phyloP scores from a whole-genome alignment of 208 protist species.

The Angomonas ambiguus region DNA sequence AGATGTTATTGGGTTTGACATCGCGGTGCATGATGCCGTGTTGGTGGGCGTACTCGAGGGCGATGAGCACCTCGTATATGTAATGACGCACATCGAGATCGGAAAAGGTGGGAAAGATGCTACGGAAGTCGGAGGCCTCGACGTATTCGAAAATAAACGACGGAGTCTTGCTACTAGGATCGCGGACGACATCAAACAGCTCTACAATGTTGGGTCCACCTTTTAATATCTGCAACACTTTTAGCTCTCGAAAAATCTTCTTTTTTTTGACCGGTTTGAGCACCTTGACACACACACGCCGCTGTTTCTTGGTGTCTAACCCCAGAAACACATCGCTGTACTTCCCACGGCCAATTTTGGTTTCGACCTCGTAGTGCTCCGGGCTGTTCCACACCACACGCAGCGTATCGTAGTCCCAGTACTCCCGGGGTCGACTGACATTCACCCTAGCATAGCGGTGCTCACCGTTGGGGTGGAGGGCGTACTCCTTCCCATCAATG shows the following conservation, averaged over 20 bases:
- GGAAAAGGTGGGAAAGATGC: constrained; percentile 96
- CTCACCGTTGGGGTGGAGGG: constrained; percentile 24
- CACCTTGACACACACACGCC: constrained; percentile 98
- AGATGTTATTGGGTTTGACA: constrained; percentile 99
- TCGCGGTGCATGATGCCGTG: constrained; percentile 99
- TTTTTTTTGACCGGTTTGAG: constrained; percentile 99
- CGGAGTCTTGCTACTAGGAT: constrained; percentile 97
- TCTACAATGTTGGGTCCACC: constrained; percentile 99
- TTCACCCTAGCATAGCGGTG: constrained; percentile 83
- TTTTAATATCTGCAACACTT: constrained; percentile 98
- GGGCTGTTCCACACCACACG: constrained; percentile 91
- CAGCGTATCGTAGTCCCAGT: constrained; percentile 94
- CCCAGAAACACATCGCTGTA: constrained; percentile 99
- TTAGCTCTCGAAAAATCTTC: constrained; percentile 99
- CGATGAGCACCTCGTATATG: constrained; percentile 96
- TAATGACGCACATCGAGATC: constrained; percentile 98
- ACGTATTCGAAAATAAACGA: constrained; percentile 99
- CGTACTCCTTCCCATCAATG: constrained; percentile 33
- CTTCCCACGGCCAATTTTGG: constrained; percentile 97
- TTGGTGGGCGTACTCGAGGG: constrained; percentile 96
- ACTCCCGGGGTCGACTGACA: constrained; percentile 87
- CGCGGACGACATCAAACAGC: constrained; percentile 97
- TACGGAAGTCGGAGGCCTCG: constrained; percentile 96
- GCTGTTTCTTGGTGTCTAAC: constrained; percentile 78
- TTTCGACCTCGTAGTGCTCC: constrained; percentile 97